Base-by-base conservation (phyloP, 2,329 filamentous ascomycete species). In the Xylariaceae sp. region DNA sequence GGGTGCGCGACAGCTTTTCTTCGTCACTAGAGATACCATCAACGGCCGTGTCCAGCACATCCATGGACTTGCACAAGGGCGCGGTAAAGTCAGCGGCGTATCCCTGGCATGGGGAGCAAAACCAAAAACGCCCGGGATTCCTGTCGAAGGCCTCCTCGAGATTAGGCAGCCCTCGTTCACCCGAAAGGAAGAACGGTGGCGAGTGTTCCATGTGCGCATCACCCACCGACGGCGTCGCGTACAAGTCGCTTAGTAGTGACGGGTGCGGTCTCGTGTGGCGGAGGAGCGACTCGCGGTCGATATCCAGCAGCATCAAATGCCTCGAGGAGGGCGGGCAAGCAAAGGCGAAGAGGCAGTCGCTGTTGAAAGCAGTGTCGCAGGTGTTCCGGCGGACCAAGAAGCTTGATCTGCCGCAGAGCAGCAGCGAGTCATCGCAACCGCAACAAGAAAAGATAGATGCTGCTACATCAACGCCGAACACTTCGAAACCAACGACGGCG, bases 181-280 rank as follows among this genome's bases (percentile, higher is more conserved):
- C 21, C 8, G 21, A 48, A 29, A 46, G 14, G 45, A 36, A n/a
- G n/a, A 29, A 17, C 17, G 7, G 12, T 11, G 17, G 21, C 3
- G 19, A 45, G 17, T 69, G 67, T 33, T 36, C 60, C 8, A 23
- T 47, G 8, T 70, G 67, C 31, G 24, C 33, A 11, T 52, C 34
- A 8, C 67, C 53, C 9, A 37, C 56, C 6, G 62, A 63, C 31
- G 46, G 50, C 40, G 54, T 65, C 37, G 36, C 19, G 33, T 63
- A 65, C 21, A 44, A 51, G 41, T 6, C 17, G 29, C 43, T 69
- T 33, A 50, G 46, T 31, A 31, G 23, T 9, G 51, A 51, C 12
- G 65, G 44, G 4, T 58, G 34, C 6, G 56, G 62, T 7, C 52
- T 67, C n/a, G 48, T 65, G 26, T 52, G 56, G 29, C 19, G 23